Base-by-base conservation (phyloP, 2,329 filamentous ascomycete genomes). In the Ceratocystis lukuohia region DNA sequence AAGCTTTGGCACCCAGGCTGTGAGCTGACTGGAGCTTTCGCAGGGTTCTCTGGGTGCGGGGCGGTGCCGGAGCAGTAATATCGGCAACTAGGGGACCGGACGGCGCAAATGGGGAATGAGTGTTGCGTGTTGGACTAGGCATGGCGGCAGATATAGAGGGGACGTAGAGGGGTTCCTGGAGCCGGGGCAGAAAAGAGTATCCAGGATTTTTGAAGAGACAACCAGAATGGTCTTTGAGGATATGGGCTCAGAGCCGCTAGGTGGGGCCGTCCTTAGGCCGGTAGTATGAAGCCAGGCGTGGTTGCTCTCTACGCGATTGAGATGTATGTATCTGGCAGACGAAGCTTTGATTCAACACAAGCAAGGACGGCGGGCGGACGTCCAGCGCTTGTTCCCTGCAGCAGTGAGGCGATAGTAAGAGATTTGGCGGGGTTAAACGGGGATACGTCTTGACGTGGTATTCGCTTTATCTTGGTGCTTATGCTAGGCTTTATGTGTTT, bases 21-120 rank as follows among this genome's bases (percentile, higher is more conserved):
- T 91, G 88, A 63, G 89, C 88, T 41, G 88, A 91, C 75, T 91
- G 87, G 37, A 90, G 83, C 73, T 87, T 87, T 70, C 88, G 84
- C 68, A 91, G 79, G 61, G 83, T 82, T 71, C 88, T 84, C 73
- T 86, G 83, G 30, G 84, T 84, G 69, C 84, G 82, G 56, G 86
- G 85, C 33, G 85, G 86, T 28, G 83, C 80, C 69, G 84, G 80
- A 61, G 80, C 74, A 71, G 82, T 79, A 65, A 82, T 76, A 69
- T 82, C 77, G 48, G 78, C 75, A 45, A 65, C 67, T 10, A 65
- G 61, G 15, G 20, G 4, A 5, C 25, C 28, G 28, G 56, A 33
- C 5, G 53, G 28, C 30, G 57, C 62, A 15, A 33, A 63, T 41
- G 61, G 50, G 37, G 44, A 45, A 28, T 66, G 30, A 12, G 59